Base-by-base conservation (phyloP, 352 stramenopile species). In the Phytophthora kernoviae region DNA sequence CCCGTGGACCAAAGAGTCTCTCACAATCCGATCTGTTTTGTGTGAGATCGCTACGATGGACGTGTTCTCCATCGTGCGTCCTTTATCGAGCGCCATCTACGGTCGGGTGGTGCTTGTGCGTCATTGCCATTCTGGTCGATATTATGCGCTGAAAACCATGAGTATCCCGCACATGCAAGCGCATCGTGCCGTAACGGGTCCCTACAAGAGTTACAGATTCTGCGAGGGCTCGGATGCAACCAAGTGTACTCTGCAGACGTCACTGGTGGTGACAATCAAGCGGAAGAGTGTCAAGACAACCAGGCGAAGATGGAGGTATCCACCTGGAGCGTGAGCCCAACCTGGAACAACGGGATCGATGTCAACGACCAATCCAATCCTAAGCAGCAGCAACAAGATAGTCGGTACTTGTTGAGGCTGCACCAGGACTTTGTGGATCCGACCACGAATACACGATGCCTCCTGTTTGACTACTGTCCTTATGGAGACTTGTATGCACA, bases 91-190 rank as follows among this genome's bases (percentile, higher is more conserved):
- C 41, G 79, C 79, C 7, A 86, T 88, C 67, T 88, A 85, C 61
- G 78, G 78, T 17, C 60, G 69, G 8, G 73, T 88, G 32, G 44
- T 74, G 57, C 68, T 84, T 26, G 73, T 77, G 33, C 71, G 68
- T 32, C 73, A 79, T 50, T 62, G 66, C 9, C 18, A 44, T 4
- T 73, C 68, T 1, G 64, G 68, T 26, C 51, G 50, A 4, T 54
- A 75, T 21, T 84, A 78, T 45, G 80, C 80, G 45, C 62, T 90
- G 32, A 90, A 90, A 47, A 70, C 79, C 58, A 90, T 90, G 80
- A 88, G 80, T 51, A 49, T 84, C 30, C 55, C 76, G 34, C 77
- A 88, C 63, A 77, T 90, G 68, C 42, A 54, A 20, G 65, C 67
- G 12, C 75, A 60, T 8, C 77, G 69, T 9, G 77, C 75, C 2